These are phyloP conservation scores for Hyphodiscus sp. DNA, from an alignment of 2,329 filamentous ascomycete genomes.

Conservation along the genomic window DNA sequence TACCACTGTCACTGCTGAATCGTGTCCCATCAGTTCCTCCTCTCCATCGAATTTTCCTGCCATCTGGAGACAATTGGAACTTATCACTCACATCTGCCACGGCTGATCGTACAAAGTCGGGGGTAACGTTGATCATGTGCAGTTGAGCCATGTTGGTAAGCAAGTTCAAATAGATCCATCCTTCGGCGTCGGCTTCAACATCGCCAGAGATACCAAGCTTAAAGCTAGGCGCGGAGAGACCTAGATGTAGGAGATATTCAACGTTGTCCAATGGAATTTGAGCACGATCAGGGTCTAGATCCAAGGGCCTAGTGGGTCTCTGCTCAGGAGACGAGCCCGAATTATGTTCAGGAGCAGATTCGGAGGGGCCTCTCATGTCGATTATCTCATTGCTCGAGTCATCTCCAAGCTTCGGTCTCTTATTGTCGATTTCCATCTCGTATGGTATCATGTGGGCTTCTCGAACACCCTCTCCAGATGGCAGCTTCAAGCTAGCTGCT, in stretches of 20 bases:
- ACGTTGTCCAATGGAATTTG: slow-evolving; percentile 74
- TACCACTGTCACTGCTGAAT: slow-evolving; percentile 58
- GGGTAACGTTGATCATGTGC: slow-evolving; percentile 77
- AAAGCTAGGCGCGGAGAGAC: slow-evolving; percentile 55
- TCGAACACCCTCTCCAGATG: slow-evolving; percentile 30
- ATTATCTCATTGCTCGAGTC: slow-evolving; percentile 23
- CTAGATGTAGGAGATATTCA: slow-evolving; percentile 70
- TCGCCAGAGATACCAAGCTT: slow-evolving; percentile 40
- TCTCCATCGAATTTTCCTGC: slow-evolving; percentile 73
- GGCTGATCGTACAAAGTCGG: slow-evolving; percentile 68
- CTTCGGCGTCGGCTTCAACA: slow-evolving; percentile 57
- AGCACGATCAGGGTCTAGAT: slow-evolving; percentile 71
- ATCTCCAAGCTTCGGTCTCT: slow-evolving; percentile 11
- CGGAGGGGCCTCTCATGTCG: slow-evolving; percentile 7
- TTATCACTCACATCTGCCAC: slow-evolving; percentile 64
- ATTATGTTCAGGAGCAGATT: slow-evolving; percentile 8
- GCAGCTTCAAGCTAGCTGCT: slow-evolving; percentile 15
- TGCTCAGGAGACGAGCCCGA: slow-evolving; percentile 51
- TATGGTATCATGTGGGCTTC: slow-evolving; percentile 34
- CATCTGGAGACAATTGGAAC: slow-evolving; percentile 71
- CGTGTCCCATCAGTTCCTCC: slow-evolving; percentile 60
- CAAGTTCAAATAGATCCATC: slow-evolving; percentile 79
- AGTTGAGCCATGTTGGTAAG: slow-evolving; percentile 77
- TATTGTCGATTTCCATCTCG: slow-evolving; percentile 14
- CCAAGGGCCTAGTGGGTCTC: slow-evolving; percentile 67